Conservation (phyloP, 2,329 filamentous ascomycete species). For the Rutstroemia sp. region DNA sequence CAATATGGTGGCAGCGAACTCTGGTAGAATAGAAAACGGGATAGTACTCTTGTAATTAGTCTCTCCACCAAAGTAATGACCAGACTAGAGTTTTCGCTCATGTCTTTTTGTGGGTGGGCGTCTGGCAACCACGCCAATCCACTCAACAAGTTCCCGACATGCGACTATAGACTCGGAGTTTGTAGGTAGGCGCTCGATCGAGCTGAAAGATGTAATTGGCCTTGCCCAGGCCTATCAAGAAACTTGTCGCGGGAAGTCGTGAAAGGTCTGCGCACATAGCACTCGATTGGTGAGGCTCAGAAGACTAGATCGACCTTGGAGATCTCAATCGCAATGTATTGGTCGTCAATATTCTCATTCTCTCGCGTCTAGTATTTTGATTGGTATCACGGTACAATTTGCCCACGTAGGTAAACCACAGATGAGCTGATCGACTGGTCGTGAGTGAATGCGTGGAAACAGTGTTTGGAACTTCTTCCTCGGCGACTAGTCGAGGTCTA, state of each 20-base stretch:
- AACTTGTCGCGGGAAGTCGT: not conserved
- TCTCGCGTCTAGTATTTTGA: no score
- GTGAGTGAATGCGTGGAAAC: no score
- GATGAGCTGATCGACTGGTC: no score
- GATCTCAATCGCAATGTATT: not conserved
- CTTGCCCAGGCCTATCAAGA: slow-evolving; percentile 1
- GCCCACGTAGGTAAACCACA: no score
- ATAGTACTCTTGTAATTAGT: slow-evolving; percentile 51
- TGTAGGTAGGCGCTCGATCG: slow-evolving; percentile 10
- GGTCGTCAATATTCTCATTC: no score
- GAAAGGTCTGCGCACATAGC: slow-evolving; percentile 9
- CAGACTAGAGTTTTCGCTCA: slow-evolving; percentile 53
- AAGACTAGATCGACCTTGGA: not conserved
- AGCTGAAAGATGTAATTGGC: slow-evolving; percentile 7
- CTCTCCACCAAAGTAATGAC: slow-evolving; percentile 56
- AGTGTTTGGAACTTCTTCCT: no score
- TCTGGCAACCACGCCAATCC: slow-evolving; percentile 20
- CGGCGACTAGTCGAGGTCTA: no score
- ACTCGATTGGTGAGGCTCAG: not conserved
- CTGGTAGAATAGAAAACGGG: not conserved
- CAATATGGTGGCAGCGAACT: not conserved
- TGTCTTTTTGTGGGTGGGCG: slow-evolving; percentile 28
- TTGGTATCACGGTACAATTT: no score
- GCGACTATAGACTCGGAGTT: slow-evolving; percentile 9
- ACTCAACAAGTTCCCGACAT: slow-evolving; percentile 22